Evolutionary conservation across 257 asterid species (phyloP).

Genomic region (Nyctanthes arbortristis): DNA sequence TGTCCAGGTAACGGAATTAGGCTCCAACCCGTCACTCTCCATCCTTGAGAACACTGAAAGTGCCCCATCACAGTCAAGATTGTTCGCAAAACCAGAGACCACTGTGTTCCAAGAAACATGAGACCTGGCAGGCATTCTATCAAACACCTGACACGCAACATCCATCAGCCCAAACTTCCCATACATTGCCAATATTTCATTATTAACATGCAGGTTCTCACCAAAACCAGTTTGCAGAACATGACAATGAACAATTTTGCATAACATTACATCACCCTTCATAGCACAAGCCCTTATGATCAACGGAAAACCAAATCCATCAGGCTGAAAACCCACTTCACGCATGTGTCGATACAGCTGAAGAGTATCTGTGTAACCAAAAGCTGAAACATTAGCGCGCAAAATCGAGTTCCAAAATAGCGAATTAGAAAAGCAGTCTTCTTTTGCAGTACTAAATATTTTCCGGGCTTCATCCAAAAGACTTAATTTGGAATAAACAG

Average conservation of each 20-base stretch:
- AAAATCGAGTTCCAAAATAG: constrained; percentile 74
- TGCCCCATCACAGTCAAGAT: constrained; percentile 48
- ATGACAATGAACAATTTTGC: constrained; percentile 48
- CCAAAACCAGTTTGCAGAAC: constrained; percentile 47
- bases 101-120: constrained; percentile 63
- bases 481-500: constrained; percentile 44
- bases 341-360: constrained; percentile 52
- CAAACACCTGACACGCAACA: constrained; percentile 46
- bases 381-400: constrained; percentile 45
- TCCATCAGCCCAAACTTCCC: constrained; percentile 55
- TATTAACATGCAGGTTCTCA: constrained; percentile 25
- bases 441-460: constrained; percentile 48
- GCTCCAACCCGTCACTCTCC: constrained; percentile 63
- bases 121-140: constrained; percentile 46
- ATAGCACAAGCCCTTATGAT: constrained; percentile 55
- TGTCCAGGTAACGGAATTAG: constrained; percentile 73
- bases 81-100: constrained; percentile 49
- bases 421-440: constrained; percentile 31
- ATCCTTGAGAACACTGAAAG: constrained; percentile 42
- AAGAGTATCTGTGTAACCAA: constrained; percentile 33
- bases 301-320: constrained; percentile 72
- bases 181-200: constrained; percentile 51
- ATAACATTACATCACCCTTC: constrained; percentile 36
- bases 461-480: constrained; percentile 49
- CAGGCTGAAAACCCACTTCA: constrained; percentile 33